Conservation (phyloP, 331 rosid genomes). For the Phaseolus coccineus region DNA sequence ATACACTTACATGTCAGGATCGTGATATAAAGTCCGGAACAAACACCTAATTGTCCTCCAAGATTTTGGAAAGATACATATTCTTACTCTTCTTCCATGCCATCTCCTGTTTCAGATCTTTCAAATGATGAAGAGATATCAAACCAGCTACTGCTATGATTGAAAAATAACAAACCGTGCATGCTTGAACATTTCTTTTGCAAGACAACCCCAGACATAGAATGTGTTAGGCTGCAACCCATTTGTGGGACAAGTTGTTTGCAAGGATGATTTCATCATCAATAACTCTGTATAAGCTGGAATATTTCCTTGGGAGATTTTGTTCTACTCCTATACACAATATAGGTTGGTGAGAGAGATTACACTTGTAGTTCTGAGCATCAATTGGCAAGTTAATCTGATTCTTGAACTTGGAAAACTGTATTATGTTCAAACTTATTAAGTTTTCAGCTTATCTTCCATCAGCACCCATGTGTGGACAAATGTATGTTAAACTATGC, state of each 20-base stretch:
- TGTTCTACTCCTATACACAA: constrained; percentile 33
- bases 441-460: background rate
- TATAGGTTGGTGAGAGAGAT: constrained; percentile 3
- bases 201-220: constrained; percentile 28
- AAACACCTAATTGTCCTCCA: constrained; percentile 26
- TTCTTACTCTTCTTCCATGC: constrained; percentile 31
- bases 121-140: constrained; percentile 22
- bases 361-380: constrained; percentile 32
- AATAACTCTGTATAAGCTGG: constrained; percentile 32
- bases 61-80: constrained; percentile 36
- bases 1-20: constrained; percentile 88
- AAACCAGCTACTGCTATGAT: background rate
- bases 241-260: constrained; percentile 15
- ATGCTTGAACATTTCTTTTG: constrained; percentile 29
- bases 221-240: constrained; percentile 14
- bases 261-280: constrained; percentile 34
- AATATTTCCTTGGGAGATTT: constrained; percentile 40
- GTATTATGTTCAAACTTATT: constrained; percentile 20
- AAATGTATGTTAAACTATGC: constrained; percentile 27
- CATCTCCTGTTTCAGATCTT: constrained; percentile 20
- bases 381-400: constrained; percentile 23
- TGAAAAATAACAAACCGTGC: constrained; percentile 32
- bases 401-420: constrained; percentile 32
- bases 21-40: constrained; percentile 52
- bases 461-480: constrained; percentile 23